Conservation (phyloP, 1,284 basidiomycete genomes). For the Heliocybe sulcata region DNA sequence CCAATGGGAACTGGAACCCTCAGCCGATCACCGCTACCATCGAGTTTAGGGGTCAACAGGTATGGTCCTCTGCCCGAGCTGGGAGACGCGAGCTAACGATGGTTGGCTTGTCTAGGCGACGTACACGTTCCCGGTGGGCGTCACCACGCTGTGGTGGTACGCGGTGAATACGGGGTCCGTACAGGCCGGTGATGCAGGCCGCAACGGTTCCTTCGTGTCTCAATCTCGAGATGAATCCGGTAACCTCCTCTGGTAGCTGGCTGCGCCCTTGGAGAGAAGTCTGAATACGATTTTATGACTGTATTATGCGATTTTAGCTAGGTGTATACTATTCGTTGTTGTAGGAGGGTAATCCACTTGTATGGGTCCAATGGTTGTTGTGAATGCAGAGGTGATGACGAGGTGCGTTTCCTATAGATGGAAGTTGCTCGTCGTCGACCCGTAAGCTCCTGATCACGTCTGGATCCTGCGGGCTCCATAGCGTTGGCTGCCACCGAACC, state of each 20-base stretch:
- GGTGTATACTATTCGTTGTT: neutral
- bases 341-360: no score
- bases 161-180: conserved; percentile 12
- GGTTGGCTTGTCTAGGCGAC: conserved; percentile 31
- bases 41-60: conserved; percentile 24
- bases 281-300: neutral
- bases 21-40: conserved; percentile 47
- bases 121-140: conserved; percentile 63
- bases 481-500: no score
- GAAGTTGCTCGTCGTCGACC: no score
- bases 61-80: conserved; percentile 13
- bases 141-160: conserved; percentile 40
- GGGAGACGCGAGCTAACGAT: neutral
- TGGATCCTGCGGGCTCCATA: no score
- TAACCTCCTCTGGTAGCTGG: neutral
- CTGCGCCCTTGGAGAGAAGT: neutral
- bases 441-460: no score
- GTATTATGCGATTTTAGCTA: neutral
- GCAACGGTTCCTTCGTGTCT: conserved; percentile 1
- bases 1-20: conserved; percentile 50
- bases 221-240: neutral
- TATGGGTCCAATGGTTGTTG: no score
- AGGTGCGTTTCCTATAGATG: no score
- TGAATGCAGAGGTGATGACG: no score
- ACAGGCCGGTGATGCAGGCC: conserved; percentile 3